These are phyloP conservation scores for Ailanthus altissimus DNA, from an alignment of 345 rosid genomes.

Conservation along the genomic window DNA sequence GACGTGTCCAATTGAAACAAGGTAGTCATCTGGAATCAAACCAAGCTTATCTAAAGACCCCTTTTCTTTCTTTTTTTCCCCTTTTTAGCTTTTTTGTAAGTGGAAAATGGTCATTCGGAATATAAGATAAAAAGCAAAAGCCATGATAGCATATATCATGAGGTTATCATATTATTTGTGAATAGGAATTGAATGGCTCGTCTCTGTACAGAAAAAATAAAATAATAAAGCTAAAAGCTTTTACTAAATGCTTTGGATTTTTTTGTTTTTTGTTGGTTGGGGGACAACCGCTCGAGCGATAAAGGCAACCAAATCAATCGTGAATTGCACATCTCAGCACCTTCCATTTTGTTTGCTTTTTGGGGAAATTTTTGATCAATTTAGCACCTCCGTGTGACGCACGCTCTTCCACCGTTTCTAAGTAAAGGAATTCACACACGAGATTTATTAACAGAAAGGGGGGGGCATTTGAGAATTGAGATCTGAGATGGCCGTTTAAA, in stretches of 20 bases:
- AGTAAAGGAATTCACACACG: not conserved
- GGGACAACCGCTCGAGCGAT: not conserved
- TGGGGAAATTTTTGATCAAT: not conserved
- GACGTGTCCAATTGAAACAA: not conserved
- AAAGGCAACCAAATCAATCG: not conserved
- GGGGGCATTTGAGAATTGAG: not conserved
- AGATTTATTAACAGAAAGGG: too few species aligned
- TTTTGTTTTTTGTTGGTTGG: too few species aligned
- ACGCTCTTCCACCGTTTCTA: not conserved
- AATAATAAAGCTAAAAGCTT: not conserved
- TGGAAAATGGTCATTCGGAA: not conserved
- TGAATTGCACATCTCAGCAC: not conserved
- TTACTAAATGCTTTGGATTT: not conserved
- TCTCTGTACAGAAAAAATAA: not conserved
- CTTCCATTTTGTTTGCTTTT: not conserved
- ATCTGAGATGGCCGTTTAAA: not conserved
- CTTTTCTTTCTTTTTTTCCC: not conserved
- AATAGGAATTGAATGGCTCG: slow-evolving; percentile 2
- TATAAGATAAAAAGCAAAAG: not conserved
- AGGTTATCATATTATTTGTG: not conserved
- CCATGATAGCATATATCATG: too few species aligned
- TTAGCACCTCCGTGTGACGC: slow-evolving; percentile 4
- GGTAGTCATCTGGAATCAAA: not conserved
- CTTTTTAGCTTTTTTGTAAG: not conserved
- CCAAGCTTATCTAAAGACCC: not conserved